Evolutionary conservation across 1,139 yeast genomes (phyloP).

Genomic region (Hemisphaericaspora subhashii): DNA sequence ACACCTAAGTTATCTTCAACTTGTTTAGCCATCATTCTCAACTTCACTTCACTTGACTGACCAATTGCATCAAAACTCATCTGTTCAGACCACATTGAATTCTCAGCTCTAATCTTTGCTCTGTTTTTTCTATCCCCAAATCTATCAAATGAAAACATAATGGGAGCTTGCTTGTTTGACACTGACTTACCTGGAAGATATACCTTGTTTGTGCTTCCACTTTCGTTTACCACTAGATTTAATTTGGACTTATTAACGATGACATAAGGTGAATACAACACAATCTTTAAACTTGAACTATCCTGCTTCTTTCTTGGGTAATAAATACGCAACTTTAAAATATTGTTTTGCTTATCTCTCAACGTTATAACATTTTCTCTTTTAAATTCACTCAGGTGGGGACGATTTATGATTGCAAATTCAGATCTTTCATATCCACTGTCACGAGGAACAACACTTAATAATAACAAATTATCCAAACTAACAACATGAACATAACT

Average conservation of each 20-base stretch:
- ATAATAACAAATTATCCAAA: slow-evolving; percentile 63
- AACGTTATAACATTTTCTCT: slow-evolving; percentile 54
- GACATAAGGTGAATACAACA: slow-evolving; percentile 82
- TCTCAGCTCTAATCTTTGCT: slow-evolving; percentile 67
- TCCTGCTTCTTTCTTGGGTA: slow-evolving; percentile 50
- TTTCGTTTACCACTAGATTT: slow-evolving; percentile 59
- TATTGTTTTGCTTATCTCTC: slow-evolving; percentile 22
- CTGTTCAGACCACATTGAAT: slow-evolving; percentile 74
- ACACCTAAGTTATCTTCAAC: slow-evolving; percentile 77
- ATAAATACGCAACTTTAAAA: slow-evolving; percentile 60
- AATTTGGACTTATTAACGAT: slow-evolving; percentile 78
- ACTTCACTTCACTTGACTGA: slow-evolving; percentile 64
- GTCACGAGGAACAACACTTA: slow-evolving; percentile 68
- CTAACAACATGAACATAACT: slow-evolving; percentile 81
- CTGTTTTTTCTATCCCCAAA: slow-evolving; percentile 61
- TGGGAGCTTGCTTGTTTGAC: slow-evolving; percentile 47
- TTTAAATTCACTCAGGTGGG: slow-evolving; percentile 51
- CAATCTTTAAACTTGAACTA: slow-evolving; percentile 58
- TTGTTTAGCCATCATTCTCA: slow-evolving; percentile 58
- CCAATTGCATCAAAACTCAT: slow-evolving; percentile 91
- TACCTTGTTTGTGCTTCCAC: slow-evolving; percentile 51
- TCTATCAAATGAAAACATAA: slow-evolving; percentile 80
- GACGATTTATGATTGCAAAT: slow-evolving; percentile 76
- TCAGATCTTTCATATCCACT: slow-evolving; percentile 71
- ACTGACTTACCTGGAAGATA: slow-evolving; percentile 29